Evolutionary conservation across 75 land plant species (phyloP), one percentile per base, ranked within the genome.

Genomic region (Isoetes taiwanensis): DNA sequence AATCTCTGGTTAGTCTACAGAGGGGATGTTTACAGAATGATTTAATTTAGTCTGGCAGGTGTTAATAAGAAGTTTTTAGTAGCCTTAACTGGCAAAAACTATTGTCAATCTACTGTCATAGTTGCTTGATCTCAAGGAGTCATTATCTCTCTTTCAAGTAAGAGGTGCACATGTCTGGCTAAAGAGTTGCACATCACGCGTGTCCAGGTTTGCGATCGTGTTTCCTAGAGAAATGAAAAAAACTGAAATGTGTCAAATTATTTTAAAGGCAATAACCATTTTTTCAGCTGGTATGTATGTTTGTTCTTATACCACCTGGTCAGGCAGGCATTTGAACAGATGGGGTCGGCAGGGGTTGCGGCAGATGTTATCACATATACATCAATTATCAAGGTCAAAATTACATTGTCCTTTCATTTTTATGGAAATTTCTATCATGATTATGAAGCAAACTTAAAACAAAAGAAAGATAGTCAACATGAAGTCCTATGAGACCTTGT

Each of bases 281-380:
- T 37, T 37, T 37, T 37, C 39, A 9, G 14, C 14, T 37, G 9
- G 38, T 37, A 37, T 37, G 9, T 14, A 37, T 14, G 38, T 37
- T n/a, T n/a, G n/a, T 52, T 32, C 10, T 55, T 32, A 17, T 38
- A 6, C 42, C 28, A 2, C 40, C 3, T 10, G 56, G 16, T 31
- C 38, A 6, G 78, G 65, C 65, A 78, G 85, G 72, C 70, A 9
- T 62, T 84, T 29, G 68, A 59, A 38, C 59, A 35, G 25, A 80
- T 84, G 85, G 58, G 57, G 30, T 56, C 37, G 14, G 58, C 23
- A 56, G 94, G 87, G 41, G 57, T 84, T 1, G 63, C 58, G 20
- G 83, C 88, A 29, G 94, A 87, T 76, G 82, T 84, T 20, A 52
- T 83, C 34, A 62, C 81, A 34, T 84, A 83, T 50, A 78, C 84